Evolutionary conservation across 2,329 filamentous ascomycete species (phyloP), one percentile per base, ranked within the genome.

Genomic region (Ophiostoma angusticollis): DNA sequence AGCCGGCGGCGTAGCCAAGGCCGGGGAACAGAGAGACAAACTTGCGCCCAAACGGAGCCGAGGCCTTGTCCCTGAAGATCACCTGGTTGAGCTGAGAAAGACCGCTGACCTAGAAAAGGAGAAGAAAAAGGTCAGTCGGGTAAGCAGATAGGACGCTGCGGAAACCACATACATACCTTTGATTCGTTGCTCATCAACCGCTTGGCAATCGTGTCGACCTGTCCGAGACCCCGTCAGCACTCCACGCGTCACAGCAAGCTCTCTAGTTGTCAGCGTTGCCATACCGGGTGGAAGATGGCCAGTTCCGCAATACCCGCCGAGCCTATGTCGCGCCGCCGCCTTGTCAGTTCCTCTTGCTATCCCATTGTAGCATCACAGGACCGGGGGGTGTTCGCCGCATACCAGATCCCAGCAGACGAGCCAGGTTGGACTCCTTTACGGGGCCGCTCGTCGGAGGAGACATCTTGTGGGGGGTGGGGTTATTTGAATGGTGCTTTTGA

Each of bases 121-220:
- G 23, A 28, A 31, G 17, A 23, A 17, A 28, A n/a, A n/a, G 31
- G 27, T 28, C 14, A 28, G 25, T n/a, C 25, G 25, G 11, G 25
- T n/a, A 12, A 19, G 18, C 17, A 9, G 24, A 29, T 22, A 13
- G n/a, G 11, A 37, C 29, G 22, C 28, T 31, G 8, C 14, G 13
- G 2, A 28, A 28, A 27, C 24, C 9, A 13, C 24, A 27, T 27
- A 22, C 62, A 51, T 59, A 83, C 74, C 65, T 70, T 84, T 57
- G 76, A 77, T 60, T 93, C 81, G 64, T 98, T 95, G 76, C 86
- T 95, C 91, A 98, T 98, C 63, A 98, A 76, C 51, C 91, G 84
- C 72, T 98, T 98, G 47, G 91, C 89, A 54, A 93, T 95, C 36
- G 91, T 98, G 65, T 98, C 91, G 60, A 98, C 84, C 83, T 89